These are phyloP conservation scores for Pythium guiyangense DNA, from an alignment of 352 stramenopile genomes.

Conservation along the genomic window DNA sequence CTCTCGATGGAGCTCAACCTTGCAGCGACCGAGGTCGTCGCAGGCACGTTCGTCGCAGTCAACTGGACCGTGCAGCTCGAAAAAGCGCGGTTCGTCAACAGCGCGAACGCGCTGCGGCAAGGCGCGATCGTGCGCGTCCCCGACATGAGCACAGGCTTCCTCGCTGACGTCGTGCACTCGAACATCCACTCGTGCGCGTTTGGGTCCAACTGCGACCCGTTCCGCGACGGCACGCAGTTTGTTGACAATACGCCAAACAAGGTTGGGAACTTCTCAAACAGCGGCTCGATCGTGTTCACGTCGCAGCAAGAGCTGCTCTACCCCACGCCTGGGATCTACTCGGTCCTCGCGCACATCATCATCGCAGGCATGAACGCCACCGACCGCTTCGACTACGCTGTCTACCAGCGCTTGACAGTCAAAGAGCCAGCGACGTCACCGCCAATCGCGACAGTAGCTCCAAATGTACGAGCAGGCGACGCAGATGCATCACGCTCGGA, in stretches of 20 bases:
- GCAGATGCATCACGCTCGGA: neutral
- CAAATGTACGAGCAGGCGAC: neutral
- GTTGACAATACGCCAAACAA: constrained; percentile 22
- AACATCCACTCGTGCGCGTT: constrained; percentile 25
- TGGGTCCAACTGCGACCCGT: constrained; percentile 26
- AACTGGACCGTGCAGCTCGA: constrained; percentile 22
- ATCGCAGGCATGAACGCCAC: constrained; percentile 7
- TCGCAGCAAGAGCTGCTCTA: constrained; percentile 18
- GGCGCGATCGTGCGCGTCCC: constrained; percentile 2
- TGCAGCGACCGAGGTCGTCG: constrained; percentile 3
- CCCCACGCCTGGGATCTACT: constrained; percentile 15
- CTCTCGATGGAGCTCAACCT: constrained; percentile 18
- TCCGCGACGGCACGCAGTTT: constrained; percentile 10
- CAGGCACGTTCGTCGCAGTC: constrained; percentile 12
- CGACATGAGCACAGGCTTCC: constrained; percentile 6
- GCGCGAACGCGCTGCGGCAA: constrained; percentile 13
- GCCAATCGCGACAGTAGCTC: neutral
- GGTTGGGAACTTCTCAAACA: constrained; percentile 16
- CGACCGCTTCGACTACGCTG: constrained; percentile 24
- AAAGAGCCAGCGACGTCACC: constrained; percentile 3
- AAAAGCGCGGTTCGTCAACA: constrained; percentile 9
- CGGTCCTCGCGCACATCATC: constrained; percentile 28
- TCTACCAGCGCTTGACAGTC: constrained; percentile 23
- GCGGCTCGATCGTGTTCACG: constrained; percentile 13
- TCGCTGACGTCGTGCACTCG: constrained; percentile 23